Percentiles rank a stretch among this genome's conserved stretches.
phyloP scores from a whole-genome alignment of 441 rosid species.

The Euphorbia celastroides region DNA sequence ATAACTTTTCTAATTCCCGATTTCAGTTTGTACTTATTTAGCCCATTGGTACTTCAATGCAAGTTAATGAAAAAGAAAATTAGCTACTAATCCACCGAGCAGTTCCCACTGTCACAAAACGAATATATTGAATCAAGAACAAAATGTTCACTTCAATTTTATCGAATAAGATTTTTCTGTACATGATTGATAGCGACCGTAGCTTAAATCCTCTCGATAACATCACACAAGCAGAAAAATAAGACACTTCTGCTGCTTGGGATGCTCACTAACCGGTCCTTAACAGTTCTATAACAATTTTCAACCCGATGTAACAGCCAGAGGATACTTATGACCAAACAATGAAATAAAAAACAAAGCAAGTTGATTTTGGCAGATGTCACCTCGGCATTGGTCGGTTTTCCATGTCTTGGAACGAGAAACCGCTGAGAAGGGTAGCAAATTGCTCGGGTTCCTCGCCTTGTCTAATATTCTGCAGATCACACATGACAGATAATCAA shows the following conservation, averaged over 20 bases:
- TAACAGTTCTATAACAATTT: slow-evolving; percentile 13
- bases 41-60: no score
- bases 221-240: slow-evolving; percentile 37
- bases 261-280: slow-evolving; percentile 27
- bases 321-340: not conserved
- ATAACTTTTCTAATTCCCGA: not conserved
- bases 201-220: slow-evolving; percentile 12
- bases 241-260: slow-evolving; percentile 27
- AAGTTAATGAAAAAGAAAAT: no score
- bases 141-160: not conserved
- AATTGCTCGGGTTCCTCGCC: slow-evolving; percentile 44
- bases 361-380: not conserved
- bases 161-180: slow-evolving; percentile 30
- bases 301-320: not conserved
- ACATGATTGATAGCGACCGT: slow-evolving; percentile 23
- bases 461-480: slow-evolving; percentile 36
- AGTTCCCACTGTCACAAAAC: no score
- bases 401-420: slow-evolving; percentile 28
- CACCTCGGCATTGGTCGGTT: slow-evolving; percentile 10
- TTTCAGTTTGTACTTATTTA: not conserved
- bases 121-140: not conserved
- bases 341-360: slow-evolving; percentile 9
- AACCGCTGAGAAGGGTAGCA: slow-evolving; percentile 24
- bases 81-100: no score
- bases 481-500: not conserved